Evolutionary conservation across 345 rosid species (phyloP), one percentile per base, ranked within the genome.

Genomic region (Barbarea vulgaris): DNA sequence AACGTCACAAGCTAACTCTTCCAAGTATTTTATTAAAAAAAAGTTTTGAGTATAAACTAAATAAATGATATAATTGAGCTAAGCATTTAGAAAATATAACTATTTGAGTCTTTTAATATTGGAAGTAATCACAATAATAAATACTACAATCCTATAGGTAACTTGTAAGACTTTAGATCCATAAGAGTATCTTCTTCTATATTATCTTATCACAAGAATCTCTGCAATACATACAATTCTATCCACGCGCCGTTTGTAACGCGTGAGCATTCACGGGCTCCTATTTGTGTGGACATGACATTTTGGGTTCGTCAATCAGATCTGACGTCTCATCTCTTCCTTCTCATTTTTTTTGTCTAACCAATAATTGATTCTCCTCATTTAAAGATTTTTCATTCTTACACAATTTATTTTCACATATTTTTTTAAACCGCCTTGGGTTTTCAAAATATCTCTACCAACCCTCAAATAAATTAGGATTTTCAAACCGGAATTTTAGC

Each of bases 121-220:
- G 1, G 67, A 74, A 58, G 72, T 51, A 74, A 74, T 74, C 53
- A 44, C 12, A 46, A 66, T 66, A 66, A 73, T 58, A 57, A 50
- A 47, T 44, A 67, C 60, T 6, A 28, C 50, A 55, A 56, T 39
- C 41, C 10, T 39, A 64, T 21, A 11, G 58, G 33, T 58, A 33
- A 58, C 79, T 75, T 75, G 79, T 58, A 50, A 27, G 73, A 75
- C 63, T 75, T 67, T 39, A 53, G 46, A 70, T 69, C 42, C 36
- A 65, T 56, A 24, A n/a, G n/a, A n/a, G 60, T 36, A 67, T 64
- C 27, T 46, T 64, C 27, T 46, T 47, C 4, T 13, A 1, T 17
- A 37, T 47, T 4, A 64, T 31, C 65, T 15, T 25, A 30, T 22
- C 50, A 61, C 15, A 61, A 74, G 72, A 66, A 56, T 56, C 77